Base-by-base conservation (phyloP, 495 filamentous ascomycete genomes). In the Barbatosphaeria neglecta region DNA sequence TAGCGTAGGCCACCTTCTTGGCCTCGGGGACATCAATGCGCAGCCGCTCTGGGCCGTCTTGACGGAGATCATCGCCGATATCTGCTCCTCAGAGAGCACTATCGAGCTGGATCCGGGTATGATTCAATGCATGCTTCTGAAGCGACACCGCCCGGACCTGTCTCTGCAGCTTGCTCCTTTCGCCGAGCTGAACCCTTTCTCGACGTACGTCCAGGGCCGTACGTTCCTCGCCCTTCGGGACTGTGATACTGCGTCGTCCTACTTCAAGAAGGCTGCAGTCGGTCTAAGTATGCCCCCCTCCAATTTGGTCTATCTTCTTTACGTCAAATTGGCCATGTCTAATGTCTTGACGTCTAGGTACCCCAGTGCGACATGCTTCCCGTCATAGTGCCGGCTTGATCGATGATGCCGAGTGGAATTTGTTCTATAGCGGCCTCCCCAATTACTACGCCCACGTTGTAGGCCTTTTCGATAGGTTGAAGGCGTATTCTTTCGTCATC, bases 391-490 rank as follows among this genome's bases (percentile, higher is more conserved):
- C 75, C 17, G 76, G 74, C 8, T 77, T 92, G 15, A 73, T 95
- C 3, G 75, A 82, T 48, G 73, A 82, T n/a, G 73, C 80, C 11
- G 82, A 90, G 47, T 77, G 75, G 55, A 78, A 81, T 43, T 72
- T 76, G 45, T 82, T 96, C 49, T 80, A 83, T 56, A 76, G 77
- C 43, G 92, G 90, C 8, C 72, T 92, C 23, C 72, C 86, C 4
- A 76, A 79, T 44, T 97, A 95, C 62, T 94, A 90, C 59, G 76
- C 82, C 37, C 93, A 98, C 62, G 76, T 97, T 48, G 74, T 87
- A 15, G 73, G 75, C 19, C 72, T 98, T 7, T 97, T 84, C 59
- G 89, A 95, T 51, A 74, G 80, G 54, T 74, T 75, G 40, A 82
- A 81, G 42, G 78, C 77, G 4, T 84, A 83, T 54, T 83, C 84